Conservation (phyloP, 768 basidiomycete species). For the Lactifluus volemus region DNA sequence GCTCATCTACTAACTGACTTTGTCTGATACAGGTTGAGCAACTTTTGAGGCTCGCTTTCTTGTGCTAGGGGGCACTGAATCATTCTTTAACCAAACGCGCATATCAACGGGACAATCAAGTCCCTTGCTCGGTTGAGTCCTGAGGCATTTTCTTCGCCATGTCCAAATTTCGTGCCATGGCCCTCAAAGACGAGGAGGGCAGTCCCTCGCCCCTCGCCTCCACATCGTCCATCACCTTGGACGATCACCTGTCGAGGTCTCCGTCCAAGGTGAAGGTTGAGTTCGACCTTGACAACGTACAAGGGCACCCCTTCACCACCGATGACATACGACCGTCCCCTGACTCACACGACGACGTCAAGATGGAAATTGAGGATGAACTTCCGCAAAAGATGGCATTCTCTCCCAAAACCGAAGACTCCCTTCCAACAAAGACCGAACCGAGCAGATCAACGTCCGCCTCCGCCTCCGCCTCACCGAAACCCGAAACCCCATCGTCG, state of each 20-base stretch:
- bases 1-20: slow-evolving; percentile 10
- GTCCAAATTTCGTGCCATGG: slow-evolving; percentile 17
- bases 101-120: neutral
- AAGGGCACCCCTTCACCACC: slow-evolving; percentile 7
- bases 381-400: slow-evolving; percentile 7
- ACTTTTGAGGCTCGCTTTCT: slow-evolving; percentile 5
- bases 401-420: slow-evolving; percentile 27
- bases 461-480: slow-evolving; percentile 25
- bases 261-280: slow-evolving; percentile 3
- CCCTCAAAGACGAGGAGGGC: slow-evolving; percentile 12
- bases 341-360: slow-evolving; percentile 23
- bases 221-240: slow-evolving; percentile 14
- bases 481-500: slow-evolving; percentile 23
- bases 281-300: slow-evolving; percentile 13
- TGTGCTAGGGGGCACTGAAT: neutral
- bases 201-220: slow-evolving; percentile 9
- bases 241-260: slow-evolving; percentile 7
- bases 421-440: slow-evolving; percentile 22
- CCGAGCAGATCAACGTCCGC: slow-evolving; percentile 31
- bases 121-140: slow-evolving; percentile 4
- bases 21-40: slow-evolving; percentile 16
- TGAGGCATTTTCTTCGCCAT: slow-evolving; percentile 2
- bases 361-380: slow-evolving; percentile 22
- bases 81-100: slow-evolving; percentile 1
- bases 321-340: slow-evolving; percentile 23